phyloP scores from a whole-genome alignment of 2,329 filamentous ascomycete genomes.

The Colletotrichum camelliae region DNA sequence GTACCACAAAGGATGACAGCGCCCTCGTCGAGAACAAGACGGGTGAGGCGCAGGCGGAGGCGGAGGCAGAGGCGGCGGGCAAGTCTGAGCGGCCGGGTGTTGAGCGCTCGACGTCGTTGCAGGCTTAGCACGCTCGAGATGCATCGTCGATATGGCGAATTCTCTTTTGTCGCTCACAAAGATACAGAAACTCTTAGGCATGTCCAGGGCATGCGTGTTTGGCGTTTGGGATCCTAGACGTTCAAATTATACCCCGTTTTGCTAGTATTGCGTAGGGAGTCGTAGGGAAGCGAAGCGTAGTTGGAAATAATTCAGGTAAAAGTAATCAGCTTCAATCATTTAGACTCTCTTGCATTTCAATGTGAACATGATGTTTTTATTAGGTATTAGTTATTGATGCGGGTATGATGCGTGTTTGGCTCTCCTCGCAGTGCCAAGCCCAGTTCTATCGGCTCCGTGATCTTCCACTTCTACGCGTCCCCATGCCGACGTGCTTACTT shows the following conservation, averaged over 20 bases:
- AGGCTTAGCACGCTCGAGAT: neutral
- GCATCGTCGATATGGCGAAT: neutral
- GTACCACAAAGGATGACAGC: neutral
- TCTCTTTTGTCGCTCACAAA: neutral
- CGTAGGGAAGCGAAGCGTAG: neutral
- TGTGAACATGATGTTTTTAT: neutral
- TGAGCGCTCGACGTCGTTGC: neutral
- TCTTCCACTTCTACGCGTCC: neutral
- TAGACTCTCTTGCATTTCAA: neutral
- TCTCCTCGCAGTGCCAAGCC: neutral
- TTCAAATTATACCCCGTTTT: slow-evolving; percentile 10
- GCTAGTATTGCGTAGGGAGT: neutral
- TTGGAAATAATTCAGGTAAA: neutral
- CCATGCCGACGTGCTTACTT: neutral
- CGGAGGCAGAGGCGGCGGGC: neutral
- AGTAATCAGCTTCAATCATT: neutral
- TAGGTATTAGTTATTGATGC: neutral
- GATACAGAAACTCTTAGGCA: neutral
- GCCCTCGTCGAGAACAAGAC: slow-evolving; percentile 1
- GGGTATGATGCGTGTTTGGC: neutral
- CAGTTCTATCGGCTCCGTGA: neutral
- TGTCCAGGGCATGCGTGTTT: neutral
- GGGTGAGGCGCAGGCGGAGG: neutral
- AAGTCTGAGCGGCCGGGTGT: neutral
- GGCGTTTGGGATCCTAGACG: neutral